Conservation (phyloP, 2,329 filamentous ascomycete species). For the Penicillium sclerotigenum region DNA sequence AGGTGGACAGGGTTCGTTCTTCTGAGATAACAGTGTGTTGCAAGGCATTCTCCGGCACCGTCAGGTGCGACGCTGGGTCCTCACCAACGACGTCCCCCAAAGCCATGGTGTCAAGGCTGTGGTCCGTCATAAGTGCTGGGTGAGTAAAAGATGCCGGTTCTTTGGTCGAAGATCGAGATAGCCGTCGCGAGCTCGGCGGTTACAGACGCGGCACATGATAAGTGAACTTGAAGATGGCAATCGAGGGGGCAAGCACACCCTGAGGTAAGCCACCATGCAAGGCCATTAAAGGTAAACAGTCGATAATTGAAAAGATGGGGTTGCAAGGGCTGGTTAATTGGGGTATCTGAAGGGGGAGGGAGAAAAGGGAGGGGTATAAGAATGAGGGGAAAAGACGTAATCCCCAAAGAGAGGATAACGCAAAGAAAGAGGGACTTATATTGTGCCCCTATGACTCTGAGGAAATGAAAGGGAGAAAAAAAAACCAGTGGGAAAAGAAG, state of each 20-base stretch:
- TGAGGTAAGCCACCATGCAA: conserved; percentile 27
- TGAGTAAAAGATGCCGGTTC: conserved; percentile 10
- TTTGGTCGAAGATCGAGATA: conserved; percentile 20
- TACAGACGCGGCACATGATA: conserved; percentile 35
- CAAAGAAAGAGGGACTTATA: background rate
- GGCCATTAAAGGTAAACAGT: conserved; percentile 24
- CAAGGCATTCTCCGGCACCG: conserved; percentile 26
- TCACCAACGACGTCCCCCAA: conserved; percentile 5
- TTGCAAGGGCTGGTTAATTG: conserved; percentile 20
- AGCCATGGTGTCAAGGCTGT: conserved; percentile 9
- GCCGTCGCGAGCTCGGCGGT: conserved; percentile 30
- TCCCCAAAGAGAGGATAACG: conserved; percentile 6
- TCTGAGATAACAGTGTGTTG: conserved; percentile 21
- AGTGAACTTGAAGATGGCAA: conserved; percentile 20
- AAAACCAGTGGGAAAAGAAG: background rate
- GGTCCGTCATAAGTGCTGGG: conserved; percentile 2
- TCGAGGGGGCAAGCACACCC: conserved; percentile 25
- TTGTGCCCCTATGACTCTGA: background rate
- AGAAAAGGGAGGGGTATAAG: conserved; percentile 12
- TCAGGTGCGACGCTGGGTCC: conserved; percentile 17
- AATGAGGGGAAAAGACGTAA: conserved; percentile 4
- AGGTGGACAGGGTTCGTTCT: conserved; percentile 42
- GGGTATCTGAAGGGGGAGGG: conserved; percentile 18
- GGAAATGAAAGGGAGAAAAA: background rate
- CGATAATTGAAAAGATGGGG: conserved; percentile 21